Percentiles rank a stretch among this genome's conserved stretches.
phyloP scores from a whole-genome alignment of 2,329 filamentous ascomycete species.

The Zasmidium citrigriseum region DNA sequence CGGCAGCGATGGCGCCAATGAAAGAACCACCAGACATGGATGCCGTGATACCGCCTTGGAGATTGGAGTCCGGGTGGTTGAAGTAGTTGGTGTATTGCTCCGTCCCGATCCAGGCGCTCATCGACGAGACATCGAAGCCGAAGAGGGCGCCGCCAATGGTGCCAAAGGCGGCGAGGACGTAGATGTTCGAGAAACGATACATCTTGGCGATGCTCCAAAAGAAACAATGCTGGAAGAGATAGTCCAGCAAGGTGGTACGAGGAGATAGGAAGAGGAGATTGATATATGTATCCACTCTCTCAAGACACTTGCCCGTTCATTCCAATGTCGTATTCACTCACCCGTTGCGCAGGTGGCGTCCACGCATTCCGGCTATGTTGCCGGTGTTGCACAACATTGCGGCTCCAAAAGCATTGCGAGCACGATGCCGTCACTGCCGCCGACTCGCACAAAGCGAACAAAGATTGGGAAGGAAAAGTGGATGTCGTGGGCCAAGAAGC shows the following conservation, averaged over 20 bases:
- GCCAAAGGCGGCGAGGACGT: conserved; percentile 57
- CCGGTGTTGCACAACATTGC: neutral
- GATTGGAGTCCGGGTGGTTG: conserved; percentile 55
- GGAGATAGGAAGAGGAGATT: neutral
- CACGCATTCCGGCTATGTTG: neutral
- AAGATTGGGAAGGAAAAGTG: neutral
- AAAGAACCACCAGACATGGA: conserved; percentile 71
- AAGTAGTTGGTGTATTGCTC: conserved; percentile 72
- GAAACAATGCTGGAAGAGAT: neutral
- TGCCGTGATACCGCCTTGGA: conserved; percentile 69
- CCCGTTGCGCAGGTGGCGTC: neutral
- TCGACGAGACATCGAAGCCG: conserved; percentile 70
- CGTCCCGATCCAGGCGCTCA: conserved; percentile 62
- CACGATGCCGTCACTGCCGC: neutral
- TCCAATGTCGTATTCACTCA: neutral
- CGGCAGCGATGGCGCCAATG: conserved; percentile 61
- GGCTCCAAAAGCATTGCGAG: neutral
- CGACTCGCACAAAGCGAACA: neutral
- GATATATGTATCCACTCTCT: neutral
- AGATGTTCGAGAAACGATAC: conserved; percentile 47
- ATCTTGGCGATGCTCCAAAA: conserved; percentile 24
- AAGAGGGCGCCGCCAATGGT: conserved; percentile 68
- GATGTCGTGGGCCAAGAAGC: neutral
- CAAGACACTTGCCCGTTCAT: neutral
- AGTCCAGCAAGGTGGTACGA: neutral